Base-by-base conservation (phyloP, 352 stramenopile species). In the Globisporangium cederbergense region DNA sequence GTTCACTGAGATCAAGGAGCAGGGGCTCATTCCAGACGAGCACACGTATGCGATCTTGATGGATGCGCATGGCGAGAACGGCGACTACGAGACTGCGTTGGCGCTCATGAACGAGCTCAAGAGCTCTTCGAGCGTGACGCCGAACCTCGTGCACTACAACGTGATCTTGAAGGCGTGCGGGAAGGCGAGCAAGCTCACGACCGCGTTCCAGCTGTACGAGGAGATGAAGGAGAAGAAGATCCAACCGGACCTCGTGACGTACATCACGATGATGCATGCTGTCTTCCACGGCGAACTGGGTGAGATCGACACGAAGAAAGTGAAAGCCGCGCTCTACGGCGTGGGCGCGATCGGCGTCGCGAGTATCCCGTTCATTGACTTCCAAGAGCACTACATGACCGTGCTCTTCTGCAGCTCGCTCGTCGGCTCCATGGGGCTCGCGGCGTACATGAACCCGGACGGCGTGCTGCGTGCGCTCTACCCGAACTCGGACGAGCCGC, bases 201-300 rank as follows among this genome's bases (percentile, higher is more conserved):
- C 74, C 8, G 87, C 85, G 25, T 95, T 95, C 64, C 68, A 91
- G 59, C 58, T 92, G 49, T 95, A 95, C 66, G 87, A 93, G 51
- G 83, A 91, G 64, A 92, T 95, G 83, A 95, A 95, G 66, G 64
- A 77, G 43, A 76, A 73, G 51, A 76, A 81, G 60, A 90, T 93
- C 67, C 45, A 72, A 51, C 84, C 87, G 1, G 83, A 91, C 40
- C 73, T 87, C 3, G 76, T 90, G 40, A 95, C 87, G 34, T 93
- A 91, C 70, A 90, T 91, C 64, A 93, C 84, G 40, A 92, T 93
- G 83, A 90, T 95, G 84, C 87, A 93, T 67, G 87, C 83, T 1
- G 87, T 95, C 32, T 95, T 87, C 66, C 85, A 93, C 62, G 87
- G 84, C 36, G 83, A 93, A 45, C 68, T 91, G 38, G 77, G 81